Evolutionary conservation across 2,329 filamentous ascomycete species (phyloP).

Genomic region (Penicillium sp.): DNA sequence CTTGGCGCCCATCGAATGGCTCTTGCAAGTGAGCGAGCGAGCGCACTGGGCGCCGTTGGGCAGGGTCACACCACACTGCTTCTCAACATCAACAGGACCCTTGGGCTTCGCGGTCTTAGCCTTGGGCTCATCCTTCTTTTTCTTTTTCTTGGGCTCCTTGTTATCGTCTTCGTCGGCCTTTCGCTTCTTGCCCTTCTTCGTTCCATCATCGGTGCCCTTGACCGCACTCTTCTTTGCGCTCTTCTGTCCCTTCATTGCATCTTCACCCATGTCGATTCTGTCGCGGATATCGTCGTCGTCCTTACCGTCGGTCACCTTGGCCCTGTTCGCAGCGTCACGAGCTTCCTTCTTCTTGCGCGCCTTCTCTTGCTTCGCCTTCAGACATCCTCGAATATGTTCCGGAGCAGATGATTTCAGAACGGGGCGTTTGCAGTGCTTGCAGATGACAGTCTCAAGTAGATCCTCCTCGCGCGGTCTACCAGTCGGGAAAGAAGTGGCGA

Average conservation of each 20-base stretch:
- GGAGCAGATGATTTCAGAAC: conserved; percentile 74
- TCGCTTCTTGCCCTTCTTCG: conserved; percentile 71
- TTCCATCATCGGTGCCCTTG: conserved; percentile 54
- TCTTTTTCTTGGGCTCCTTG: conserved; percentile 83
- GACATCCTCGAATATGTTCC: conserved; percentile 78
- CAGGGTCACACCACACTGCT: conserved; percentile 85
- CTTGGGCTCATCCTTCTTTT: conserved; percentile 92
- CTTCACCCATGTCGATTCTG: conserved; percentile 36
- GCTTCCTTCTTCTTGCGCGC: conserved; percentile 75
- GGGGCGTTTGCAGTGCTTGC: conserved; percentile 93
- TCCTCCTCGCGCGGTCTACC: conserved; percentile 83
- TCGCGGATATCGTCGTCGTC: conserved; percentile 49
- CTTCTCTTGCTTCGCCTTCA: conserved; percentile 82
- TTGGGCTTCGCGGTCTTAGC: conserved; percentile 81
- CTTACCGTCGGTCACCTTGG: conserved; percentile 51
- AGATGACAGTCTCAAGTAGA: conserved; percentile 74
- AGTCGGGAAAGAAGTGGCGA: conserved; percentile 76
- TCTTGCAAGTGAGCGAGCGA: conserved; percentile 88
- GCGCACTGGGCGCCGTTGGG: conserved; percentile 86
- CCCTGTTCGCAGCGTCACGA: conserved; percentile 67
- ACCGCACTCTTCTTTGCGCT: conserved; percentile 62
- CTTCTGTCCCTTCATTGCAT: conserved; percentile 61
- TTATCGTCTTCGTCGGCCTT: conserved; percentile 71
- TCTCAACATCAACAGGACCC: conserved; percentile 90
- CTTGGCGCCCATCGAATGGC: conserved; percentile 93